A percentile compares a stretch with the other conserved stretches of the same genome.
phyloP scores from a whole-genome alignment of 2,329 filamentous ascomycete species.

The Fusarium nematophilum region DNA sequence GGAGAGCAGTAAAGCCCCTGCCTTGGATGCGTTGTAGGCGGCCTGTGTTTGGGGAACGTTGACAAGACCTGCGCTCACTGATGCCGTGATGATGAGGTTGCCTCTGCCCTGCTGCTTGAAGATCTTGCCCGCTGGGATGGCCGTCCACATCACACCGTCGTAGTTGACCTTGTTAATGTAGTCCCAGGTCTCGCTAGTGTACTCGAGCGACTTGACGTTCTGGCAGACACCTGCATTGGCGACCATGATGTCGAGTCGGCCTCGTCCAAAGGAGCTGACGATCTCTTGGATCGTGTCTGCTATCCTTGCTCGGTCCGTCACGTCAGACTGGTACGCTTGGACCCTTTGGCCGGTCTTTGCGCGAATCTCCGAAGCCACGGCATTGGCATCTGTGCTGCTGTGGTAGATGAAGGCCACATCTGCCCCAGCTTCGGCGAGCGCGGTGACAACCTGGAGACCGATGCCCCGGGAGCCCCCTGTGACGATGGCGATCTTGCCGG shows the following conservation, averaged over 20 bases:
- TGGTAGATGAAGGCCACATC: slow-evolving; percentile 32
- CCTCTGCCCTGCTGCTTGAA: slow-evolving; percentile 43
- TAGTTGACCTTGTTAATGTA: slow-evolving; percentile 42
- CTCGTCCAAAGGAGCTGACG: slow-evolving; percentile 30
- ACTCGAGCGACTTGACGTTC: slow-evolving; percentile 38
- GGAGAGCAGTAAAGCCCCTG: slow-evolving; percentile 57
- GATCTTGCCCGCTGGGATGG: slow-evolving; percentile 37
- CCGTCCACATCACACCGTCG: slow-evolving; percentile 43
- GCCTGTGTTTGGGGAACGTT: slow-evolving; percentile 47
- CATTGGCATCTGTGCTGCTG: background rate
- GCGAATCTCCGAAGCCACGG: background rate
- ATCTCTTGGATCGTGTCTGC: slow-evolving; percentile 25
- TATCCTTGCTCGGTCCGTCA: background rate
- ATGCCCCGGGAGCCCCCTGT: slow-evolving; percentile 62
- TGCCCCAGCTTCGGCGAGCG: slow-evolving; percentile 33
- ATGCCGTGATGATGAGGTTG: slow-evolving; percentile 43
- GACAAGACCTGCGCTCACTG: slow-evolving; percentile 34
- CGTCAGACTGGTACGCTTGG: background rate
- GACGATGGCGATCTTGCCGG: slow-evolving; percentile 57
- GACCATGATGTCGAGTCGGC: slow-evolving; percentile 41
- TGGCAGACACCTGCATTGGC: slow-evolving; percentile 46
- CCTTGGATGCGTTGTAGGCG: slow-evolving; percentile 57
- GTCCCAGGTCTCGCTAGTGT: slow-evolving; percentile 39
- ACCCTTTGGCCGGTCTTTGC: background rate
- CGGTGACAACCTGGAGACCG: slow-evolving; percentile 53